Conservation (phyloP, 2,329 filamentous ascomycete genomes). For the Pleoardoris graminearum region DNA sequence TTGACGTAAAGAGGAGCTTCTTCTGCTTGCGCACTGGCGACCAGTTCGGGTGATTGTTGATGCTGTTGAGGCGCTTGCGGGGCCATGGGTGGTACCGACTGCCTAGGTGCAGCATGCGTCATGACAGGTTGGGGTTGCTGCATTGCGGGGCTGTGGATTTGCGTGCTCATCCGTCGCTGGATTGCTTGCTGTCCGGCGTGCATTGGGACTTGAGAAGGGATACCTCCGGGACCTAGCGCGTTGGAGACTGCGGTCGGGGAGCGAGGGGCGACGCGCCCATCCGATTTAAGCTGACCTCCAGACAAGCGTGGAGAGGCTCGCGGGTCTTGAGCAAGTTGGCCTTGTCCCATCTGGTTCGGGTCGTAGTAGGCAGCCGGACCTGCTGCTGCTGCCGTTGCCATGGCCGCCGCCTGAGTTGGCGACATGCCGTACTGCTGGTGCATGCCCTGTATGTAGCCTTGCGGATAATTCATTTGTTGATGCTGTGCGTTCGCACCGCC, state of each 20-base stretch:
- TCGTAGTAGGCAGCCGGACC: slow-evolving; percentile 73
- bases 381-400: slow-evolving; percentile 91
- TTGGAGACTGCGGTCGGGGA: slow-evolving; percentile 74
- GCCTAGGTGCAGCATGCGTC: slow-evolving; percentile 64
- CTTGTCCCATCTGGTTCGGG: slow-evolving; percentile 62
- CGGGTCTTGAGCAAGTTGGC: slow-evolving; percentile 59
- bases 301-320: slow-evolving; percentile 76
- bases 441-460: slow-evolving; percentile 75
- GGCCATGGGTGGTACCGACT: slow-evolving; percentile 55
- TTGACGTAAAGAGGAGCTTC: slow-evolving; percentile 97
- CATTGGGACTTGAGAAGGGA: slow-evolving; percentile 47
- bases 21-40: slow-evolving; percentile 67
- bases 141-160: slow-evolving; percentile 53
- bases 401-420: slow-evolving; percentile 84
- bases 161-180: slow-evolving; percentile 48
- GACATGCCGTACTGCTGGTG: slow-evolving; percentile 75
- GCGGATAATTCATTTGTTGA: slow-evolving; percentile 78
- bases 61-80: slow-evolving; percentile 66
- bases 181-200: slow-evolving; percentile 39
- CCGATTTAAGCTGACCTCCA: slow-evolving; percentile 67
- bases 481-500: slow-evolving; percentile 63
- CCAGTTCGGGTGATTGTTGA: slow-evolving; percentile 78
- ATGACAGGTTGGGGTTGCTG: slow-evolving; percentile 75
- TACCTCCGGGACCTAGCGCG: slow-evolving; percentile 53
- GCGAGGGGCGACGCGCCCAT: slow-evolving; percentile 70